Evolutionary conservation across 1,284 basidiomycete species (phyloP), one percentile per base, ranked within the genome.

Genomic region (Paramarasmius palmivorus): DNA sequence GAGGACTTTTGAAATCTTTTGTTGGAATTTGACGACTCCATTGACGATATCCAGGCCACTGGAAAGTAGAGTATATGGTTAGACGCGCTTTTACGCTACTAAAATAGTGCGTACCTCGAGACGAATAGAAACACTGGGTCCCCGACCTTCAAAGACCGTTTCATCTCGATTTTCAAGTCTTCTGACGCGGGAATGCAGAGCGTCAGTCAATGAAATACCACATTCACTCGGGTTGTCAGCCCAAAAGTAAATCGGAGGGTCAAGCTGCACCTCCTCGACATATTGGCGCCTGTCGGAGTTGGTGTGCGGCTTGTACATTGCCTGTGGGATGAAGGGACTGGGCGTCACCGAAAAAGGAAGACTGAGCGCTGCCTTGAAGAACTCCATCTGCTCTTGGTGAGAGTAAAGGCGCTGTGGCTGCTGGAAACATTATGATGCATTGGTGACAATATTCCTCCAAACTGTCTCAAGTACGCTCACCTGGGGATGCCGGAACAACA

Each of bases 21-120:
- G 88, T 90, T 7, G 88, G 88, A 55, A 90, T 90, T 64, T 90
- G 88, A 52, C 83, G 77, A 54, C 83, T 86, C 86, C 86, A 90
- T 38, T 80, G 74, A n/a, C 79, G 71, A 60, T 89, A 90, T 0
- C 88, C 86, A 5, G 86, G 86, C 88, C 88, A 90, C 87, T 90
- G 57, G 48, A n/a, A 38, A 54, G 23, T 48, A 37, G 29, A 49
- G 52, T n/a, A 19, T 22, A 44, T 23, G 10, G 22, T 44, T 44
- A 48, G 53, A 50, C 53, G 32, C 59, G 51, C 14, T 15, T 45
- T 36, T 7, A 34, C 32, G 36, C 26, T 14, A 26, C n/a, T 32
- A 36, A 41, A 54, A 49, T n/a, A 49, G 46, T 32, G 48, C 69
- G 57, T 62, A 84, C 88, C 74, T 86, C 84, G 17, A 90, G 72